Conservation (phyloP, 106 monocot genomes). For the Allium cepa region DNA sequence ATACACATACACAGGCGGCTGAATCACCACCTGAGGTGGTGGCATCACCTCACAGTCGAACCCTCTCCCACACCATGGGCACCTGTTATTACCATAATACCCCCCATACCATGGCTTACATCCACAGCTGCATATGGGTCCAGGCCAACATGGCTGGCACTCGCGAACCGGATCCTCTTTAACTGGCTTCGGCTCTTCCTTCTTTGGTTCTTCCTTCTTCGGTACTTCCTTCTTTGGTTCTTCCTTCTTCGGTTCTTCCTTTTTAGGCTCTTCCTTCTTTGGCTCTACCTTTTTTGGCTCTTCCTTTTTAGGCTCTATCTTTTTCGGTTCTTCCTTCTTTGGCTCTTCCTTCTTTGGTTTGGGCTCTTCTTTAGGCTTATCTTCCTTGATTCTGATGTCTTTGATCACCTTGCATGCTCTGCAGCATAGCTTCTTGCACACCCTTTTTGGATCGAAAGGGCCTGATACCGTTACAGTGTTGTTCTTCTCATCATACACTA, state of each 20-base stretch:
- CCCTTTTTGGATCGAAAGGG: slow-evolving; percentile 34
- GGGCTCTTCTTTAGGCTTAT: not conserved
- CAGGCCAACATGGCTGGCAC: not conserved
- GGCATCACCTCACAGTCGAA: not conserved
- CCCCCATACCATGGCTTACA: slow-evolving; percentile 24
- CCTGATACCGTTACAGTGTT: slow-evolving; percentile 50
- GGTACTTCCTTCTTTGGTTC: not conserved
- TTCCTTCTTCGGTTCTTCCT: not conserved
- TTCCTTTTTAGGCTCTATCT: not conserved
- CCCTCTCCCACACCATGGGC: slow-evolving; percentile 7
- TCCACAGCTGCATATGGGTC: slow-evolving; percentile 8
- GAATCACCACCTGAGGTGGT: not conserved
- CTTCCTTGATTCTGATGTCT: slow-evolving; percentile 18
- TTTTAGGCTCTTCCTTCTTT: not conserved
- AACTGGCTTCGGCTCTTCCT: not conserved
- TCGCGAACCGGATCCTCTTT: not conserved
- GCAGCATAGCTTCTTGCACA: slow-evolving; percentile 40
- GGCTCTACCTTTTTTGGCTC: not conserved
- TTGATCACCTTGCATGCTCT: slow-evolving; percentile 43
- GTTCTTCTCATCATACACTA: slow-evolving; percentile 44
- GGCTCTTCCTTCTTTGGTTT: not conserved
- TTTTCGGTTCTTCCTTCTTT: not conserved
- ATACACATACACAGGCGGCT: not conserved
- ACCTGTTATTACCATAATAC: slow-evolving; percentile 18
- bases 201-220: not conserved